Evolutionary conservation across 2,329 filamentous ascomycete genomes (phyloP), one percentile per base, ranked within the genome.

Genomic region (Colletotrichum gloeosporioides): DNA sequence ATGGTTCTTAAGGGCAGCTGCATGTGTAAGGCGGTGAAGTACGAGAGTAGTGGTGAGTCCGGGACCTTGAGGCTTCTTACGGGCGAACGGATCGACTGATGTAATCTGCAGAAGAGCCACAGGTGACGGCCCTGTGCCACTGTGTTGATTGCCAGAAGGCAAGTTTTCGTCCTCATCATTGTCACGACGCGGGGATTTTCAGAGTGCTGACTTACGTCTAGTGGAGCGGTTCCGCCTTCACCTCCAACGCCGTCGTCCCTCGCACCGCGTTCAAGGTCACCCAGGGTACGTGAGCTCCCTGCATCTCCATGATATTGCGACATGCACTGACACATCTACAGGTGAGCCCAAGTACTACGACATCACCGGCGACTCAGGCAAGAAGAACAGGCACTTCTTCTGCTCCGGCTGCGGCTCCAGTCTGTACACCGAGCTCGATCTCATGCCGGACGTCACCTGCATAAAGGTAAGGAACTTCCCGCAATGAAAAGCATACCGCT

Each of bases 351-450:
- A 87, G 77, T 79, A 84, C 34, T 91, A 86, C 79, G 88, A 90
- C 76, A 81, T 82, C 18, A 83, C 79, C 0, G 90, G 89, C 5
- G 85, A 80, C 44, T 89, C 87, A 0, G 90, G 90, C 34, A 91
- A 91, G 80, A 83, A 87, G 76, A 91, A 91, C 82, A 88, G 87
- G 78, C 89, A 90, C 79, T 90, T 86, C 83, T 91, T 91, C 84
- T 91, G 90, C 80, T 77, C 82, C 18, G 87, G 80, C 75, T 91
- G 90, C 78, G 90, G 90, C 22, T 89, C 86, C 3, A 84, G 86
- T 69, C 78, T 91, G 29, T 91, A 88, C 80, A 90, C 88, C 12
- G 85, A 88, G 80, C 83, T 90, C 31, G 90, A 91, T 32, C 67
- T 90, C 57, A 89, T 91, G 89, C 86, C 88, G 2, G 88, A 88